Evolutionary conservation across 1,284 basidiomycete genomes (phyloP), one percentile per base, ranked within the genome.

Genomic region (Cystobasidium sp.): DNA sequence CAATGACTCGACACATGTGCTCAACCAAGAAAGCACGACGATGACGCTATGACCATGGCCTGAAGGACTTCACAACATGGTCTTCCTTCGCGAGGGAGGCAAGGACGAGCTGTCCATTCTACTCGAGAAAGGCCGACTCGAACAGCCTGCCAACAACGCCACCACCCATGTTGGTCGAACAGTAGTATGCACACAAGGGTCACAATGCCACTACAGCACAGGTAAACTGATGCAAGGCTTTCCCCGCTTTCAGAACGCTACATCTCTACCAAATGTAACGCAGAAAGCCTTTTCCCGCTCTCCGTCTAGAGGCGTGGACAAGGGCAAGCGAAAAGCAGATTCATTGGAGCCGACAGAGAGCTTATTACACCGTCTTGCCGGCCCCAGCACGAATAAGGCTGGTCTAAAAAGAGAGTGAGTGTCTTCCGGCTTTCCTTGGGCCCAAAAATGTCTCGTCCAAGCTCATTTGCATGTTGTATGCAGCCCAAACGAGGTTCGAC

Each of bases 321-420:
- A 73, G 46, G 70, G 70, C 63, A 73, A 73, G 49, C 64, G 64
- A 18, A 73, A 59, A 46, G 70, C 49, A 55, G 59, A 65, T 22
- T 49, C 41, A 43, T 55, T 14, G 14, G 62, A 73, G 43, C 70
- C 70, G 24, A 37, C 70, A 18, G 70, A 73, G 20, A 73, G 70
- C 46, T 53, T 80, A 53, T 51, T 77, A 24, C 61, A 65, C 16
- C 64, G 79, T 1, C 72, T 80, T 53, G 74, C 65, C 2, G 79
- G 79, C 0, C 79, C 78, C 4, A 68, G 64, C 3, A 78, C 78
- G 31, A 72, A 75, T 39, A 80, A 80, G 66, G 78, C 79, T 0
- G 79, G 79, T 4, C 72, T 80, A 1, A 61, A 49, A 12, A 39
- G 78, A 4, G 75, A 76, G 22, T 65, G 75, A 16, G 77, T 74